These are phyloP conservation scores for Fusarium kyushuense DNA, from an alignment of 2,329 filamentous ascomycete species.

Conservation along the genomic window DNA sequence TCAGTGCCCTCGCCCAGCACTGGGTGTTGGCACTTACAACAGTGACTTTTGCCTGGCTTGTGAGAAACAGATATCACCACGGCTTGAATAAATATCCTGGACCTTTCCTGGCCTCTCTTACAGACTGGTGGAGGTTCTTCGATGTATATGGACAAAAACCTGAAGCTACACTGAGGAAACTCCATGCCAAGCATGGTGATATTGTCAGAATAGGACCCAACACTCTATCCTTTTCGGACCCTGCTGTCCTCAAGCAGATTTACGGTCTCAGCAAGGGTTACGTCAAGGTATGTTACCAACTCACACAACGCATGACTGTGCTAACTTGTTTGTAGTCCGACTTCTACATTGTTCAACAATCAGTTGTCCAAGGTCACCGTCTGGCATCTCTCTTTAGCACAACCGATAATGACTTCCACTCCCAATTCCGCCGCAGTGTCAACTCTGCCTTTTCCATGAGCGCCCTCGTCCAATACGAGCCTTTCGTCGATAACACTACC, in stretches of 20 bases:
- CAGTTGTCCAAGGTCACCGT: constrained; percentile 74
- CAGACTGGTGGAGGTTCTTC: constrained; percentile 78
- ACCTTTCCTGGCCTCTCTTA: constrained; percentile 72
- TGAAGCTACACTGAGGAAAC: constrained; percentile 72
- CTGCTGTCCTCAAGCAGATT: constrained; percentile 78
- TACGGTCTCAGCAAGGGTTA: constrained; percentile 88
- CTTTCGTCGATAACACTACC: constrained; percentile 81
- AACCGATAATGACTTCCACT: constrained; percentile 79
- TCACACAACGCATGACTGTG: constrained; percentile 61
- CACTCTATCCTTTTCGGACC: constrained; percentile 77
- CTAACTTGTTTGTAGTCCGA: constrained; percentile 66
- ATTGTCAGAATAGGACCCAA: constrained; percentile 83
- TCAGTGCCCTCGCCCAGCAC: constrained; percentile 33
- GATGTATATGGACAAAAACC: constrained; percentile 74
- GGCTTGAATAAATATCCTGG: constrained; percentile 80
- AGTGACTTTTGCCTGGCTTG: constrained; percentile 21
- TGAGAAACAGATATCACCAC: constrained; percentile 55
- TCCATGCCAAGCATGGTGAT: constrained; percentile 79
- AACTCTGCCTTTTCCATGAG: constrained; percentile 84
- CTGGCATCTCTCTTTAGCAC: constrained; percentile 82
- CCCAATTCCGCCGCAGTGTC: constrained; percentile 78
- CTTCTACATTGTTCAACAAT: constrained; percentile 84
- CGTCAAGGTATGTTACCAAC: constrained; percentile 68
- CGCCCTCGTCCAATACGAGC: constrained; percentile 81
- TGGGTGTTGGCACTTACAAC: constrained; percentile 35